phyloP scores from a whole-genome alignment of 73 alveolate genomes.

The Paramecium bursaria region DNA sequence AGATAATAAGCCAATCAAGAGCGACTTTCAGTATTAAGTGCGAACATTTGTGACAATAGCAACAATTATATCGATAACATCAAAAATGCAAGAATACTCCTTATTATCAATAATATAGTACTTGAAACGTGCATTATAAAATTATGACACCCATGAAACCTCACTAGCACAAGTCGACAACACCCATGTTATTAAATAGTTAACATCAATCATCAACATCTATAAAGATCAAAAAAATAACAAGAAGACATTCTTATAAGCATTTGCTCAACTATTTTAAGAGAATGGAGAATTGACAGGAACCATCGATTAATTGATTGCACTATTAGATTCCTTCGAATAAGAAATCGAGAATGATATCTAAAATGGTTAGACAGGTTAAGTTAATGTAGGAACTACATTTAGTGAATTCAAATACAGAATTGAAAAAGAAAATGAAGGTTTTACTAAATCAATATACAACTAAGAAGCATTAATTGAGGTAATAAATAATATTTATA shows the following conservation, averaged over 20 bases:
- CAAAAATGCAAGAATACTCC: constrained; percentile 47
- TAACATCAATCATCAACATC: no score
- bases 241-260: no score
- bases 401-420: constrained; percentile 31
- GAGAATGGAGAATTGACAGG: constrained; percentile 37
- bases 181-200: no score
- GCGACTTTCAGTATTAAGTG: constrained; percentile 16
- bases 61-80: constrained; percentile 36
- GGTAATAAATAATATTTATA: neutral
- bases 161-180: constrained; percentile 25
- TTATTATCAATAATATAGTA: constrained; percentile 22
- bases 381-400: constrained; percentile 44
- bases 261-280: neutral
- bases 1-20: constrained; percentile 23
- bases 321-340: constrained; percentile 2
- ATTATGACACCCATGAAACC: neutral
- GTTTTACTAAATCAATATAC: constrained; percentile 2
- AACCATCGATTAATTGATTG: constrained; percentile 53
- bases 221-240: no score
- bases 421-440: constrained; percentile 23
- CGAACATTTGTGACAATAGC: constrained; percentile 52
- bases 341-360: constrained; percentile 29
- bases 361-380: constrained; percentile 40
- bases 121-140: constrained; percentile 11
- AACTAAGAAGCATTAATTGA: neutral